A percentile compares a stretch with the other conserved stretches of the same genome.
Conservation (phyloP, 2,329 filamentous ascomycete genomes). For the Corinectria fuckeliana region DNA sequence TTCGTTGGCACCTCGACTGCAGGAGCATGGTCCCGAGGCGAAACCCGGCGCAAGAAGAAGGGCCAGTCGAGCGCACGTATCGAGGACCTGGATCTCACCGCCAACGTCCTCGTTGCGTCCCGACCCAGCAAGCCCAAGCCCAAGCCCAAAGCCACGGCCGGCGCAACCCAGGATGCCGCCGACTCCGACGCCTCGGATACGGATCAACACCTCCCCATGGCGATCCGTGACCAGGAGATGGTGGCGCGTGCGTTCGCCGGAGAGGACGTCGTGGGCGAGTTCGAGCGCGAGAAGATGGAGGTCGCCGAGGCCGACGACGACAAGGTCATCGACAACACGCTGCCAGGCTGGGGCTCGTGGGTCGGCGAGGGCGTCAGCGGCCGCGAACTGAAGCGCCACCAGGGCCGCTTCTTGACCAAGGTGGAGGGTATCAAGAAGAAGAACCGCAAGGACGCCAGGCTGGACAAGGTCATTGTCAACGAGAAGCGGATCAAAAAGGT, state of each 20-base stretch:
- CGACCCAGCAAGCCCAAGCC: constrained; percentile 40
- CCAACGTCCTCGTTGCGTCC: constrained; percentile 43
- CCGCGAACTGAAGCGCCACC: constrained; percentile 69
- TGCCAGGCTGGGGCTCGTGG: constrained; percentile 96
- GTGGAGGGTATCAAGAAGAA: constrained; percentile 76
- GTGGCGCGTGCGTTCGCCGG: constrained; percentile 87
- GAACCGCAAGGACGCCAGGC: constrained; percentile 80
- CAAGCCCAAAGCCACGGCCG: constrained; percentile 26
- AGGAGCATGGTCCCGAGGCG: constrained; percentile 52
- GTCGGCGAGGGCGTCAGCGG: constrained; percentile 81
- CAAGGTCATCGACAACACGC: constrained; percentile 79
- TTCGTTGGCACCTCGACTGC: constrained; percentile 37
- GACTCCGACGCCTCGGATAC: constrained; percentile 51
- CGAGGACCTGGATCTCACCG: constrained; percentile 50
- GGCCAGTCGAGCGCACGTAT: constrained; percentile 38
- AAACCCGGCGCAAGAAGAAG: constrained; percentile 49
- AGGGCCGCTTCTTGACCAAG: constrained; percentile 68
- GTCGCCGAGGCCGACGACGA: constrained; percentile 79
- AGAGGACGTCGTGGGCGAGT: constrained; percentile 82
- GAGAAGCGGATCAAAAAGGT: constrained; percentile 92
- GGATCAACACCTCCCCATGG: constrained; percentile 60
- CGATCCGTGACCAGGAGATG: constrained; percentile 68
- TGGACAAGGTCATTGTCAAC: constrained; percentile 87
- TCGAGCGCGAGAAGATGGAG: constrained; percentile 79
- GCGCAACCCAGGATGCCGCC: constrained; percentile 39